Conservation (phyloP, 768 basidiomycete species). For the Xanthoconium stramineum region DNA sequence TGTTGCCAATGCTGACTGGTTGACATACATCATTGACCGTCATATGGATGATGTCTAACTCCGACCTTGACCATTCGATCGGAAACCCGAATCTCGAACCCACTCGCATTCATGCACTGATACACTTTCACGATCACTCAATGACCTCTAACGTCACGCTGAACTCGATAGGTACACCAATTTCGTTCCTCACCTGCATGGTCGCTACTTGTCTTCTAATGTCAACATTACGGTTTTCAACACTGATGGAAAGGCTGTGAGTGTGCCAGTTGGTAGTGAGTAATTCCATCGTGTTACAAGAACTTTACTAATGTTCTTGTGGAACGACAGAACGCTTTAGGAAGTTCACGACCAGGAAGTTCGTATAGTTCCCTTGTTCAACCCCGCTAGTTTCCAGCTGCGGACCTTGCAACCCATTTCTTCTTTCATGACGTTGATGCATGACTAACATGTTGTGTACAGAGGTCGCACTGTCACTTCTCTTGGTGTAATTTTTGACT, state of each 20-base stretch:
- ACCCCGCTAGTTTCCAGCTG: no score
- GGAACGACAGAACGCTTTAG: constrained; percentile 48
- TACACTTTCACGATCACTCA: not conserved
- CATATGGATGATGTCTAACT: not conserved
- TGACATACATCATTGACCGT: not conserved
- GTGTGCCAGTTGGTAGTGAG: constrained; percentile 45
- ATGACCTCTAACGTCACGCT: not conserved
- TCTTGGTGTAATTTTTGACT: constrained; percentile 77
- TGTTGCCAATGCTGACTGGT: not conserved
- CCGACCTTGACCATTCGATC: not conserved
- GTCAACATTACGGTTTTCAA: constrained; percentile 74
- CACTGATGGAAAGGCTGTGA: constrained; percentile 33
- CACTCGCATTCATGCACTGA: not conserved
- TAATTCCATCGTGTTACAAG: not conserved
- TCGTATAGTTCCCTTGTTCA: constrained; percentile 14
- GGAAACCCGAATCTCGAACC: not conserved
- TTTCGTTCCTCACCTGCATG: constrained; percentile 63
- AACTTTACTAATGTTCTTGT: constrained; percentile 34
- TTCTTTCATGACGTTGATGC: not conserved
- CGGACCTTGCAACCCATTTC: no score
- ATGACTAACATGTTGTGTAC: not conserved
- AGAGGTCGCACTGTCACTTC: constrained; percentile 72
- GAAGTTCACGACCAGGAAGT: constrained; percentile 77
- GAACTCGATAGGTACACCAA: constrained; percentile 48
- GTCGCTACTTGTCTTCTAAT: constrained; percentile 80